A percentile compares a stretch with the other conserved stretches of the same genome.
phyloP scores from a whole-genome alignment of 2,329 filamentous ascomycete species.

The Zasmidium angulare region DNA sequence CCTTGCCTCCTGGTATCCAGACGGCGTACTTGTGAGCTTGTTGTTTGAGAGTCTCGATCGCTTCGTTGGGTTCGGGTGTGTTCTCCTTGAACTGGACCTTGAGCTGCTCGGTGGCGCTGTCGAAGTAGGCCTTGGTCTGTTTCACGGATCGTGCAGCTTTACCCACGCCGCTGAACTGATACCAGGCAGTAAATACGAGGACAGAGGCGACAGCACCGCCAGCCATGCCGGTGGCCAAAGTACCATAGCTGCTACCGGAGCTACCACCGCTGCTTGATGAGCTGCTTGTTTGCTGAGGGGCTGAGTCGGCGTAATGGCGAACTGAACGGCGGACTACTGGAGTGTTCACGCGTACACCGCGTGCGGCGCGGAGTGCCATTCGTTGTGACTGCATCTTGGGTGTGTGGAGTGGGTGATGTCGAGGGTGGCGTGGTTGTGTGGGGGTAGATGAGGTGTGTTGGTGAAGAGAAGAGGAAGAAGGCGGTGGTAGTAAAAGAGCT shows the following conservation, averaged over 20 bases:
- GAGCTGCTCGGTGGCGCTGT: constrained; percentile 57
- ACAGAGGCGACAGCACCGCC: constrained; percentile 52
- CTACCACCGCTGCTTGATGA: constrained; percentile 1
- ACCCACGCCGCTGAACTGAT: constrained; percentile 51
- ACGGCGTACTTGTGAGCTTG: constrained; percentile 67
- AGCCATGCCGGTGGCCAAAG: constrained; percentile 17
- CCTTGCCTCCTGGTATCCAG: constrained; percentile 69
- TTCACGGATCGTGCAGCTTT: constrained; percentile 45
- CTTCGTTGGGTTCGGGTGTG: constrained; percentile 63
- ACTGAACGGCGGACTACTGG: constrained; percentile 11
- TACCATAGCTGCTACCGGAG: constrained; percentile 7
- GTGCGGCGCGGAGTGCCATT: constrained; percentile 9
- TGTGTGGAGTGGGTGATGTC: no score
- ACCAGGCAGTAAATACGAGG: constrained; percentile 51
- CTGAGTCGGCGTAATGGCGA: constrained; percentile 14
- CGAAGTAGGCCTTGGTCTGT: constrained; percentile 57
- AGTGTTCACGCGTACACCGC: constrained; percentile 14
- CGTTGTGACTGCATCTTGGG: constrained; percentile 11
- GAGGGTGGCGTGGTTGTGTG: no score
- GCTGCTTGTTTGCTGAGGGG: background rate
- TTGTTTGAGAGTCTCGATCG: constrained; percentile 65
- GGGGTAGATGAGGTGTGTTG: no score
- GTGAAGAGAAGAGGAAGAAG: no score
- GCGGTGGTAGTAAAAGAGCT: no score
- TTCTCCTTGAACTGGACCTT: constrained; percentile 49